These are phyloP conservation scores for Buddleja alternifolia DNA, from an alignment of 257 asterid genomes.

Conservation along the genomic window DNA sequence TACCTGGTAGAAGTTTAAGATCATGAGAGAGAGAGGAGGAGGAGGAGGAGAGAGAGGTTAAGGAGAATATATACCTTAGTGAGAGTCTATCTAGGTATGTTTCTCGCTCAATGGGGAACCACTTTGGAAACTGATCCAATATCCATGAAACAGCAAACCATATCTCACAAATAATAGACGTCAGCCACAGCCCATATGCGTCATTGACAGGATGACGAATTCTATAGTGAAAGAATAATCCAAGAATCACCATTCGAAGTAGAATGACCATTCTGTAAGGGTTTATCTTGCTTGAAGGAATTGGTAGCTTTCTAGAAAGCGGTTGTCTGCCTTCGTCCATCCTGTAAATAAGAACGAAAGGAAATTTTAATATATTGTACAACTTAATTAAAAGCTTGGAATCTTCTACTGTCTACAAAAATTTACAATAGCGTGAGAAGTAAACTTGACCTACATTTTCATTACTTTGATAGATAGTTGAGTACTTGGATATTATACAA, in stretches of 20 bases:
- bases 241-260: conserved; percentile 76
- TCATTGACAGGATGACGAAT: conserved; percentile 84
- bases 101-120: conserved; percentile 91
- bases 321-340: conserved; percentile 99
- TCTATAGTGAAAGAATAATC: conserved; percentile 88
- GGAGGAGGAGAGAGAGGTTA: too few relatives aligned
- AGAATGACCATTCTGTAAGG: conserved; percentile 89
- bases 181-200: conserved; percentile 93
- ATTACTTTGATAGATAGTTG: neutral
- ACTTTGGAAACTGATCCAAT: conserved; percentile 89
- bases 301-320: conserved; percentile 83
- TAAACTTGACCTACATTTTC: neutral
- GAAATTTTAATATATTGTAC: neutral
- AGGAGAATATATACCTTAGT: conserved; percentile 65
- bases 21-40: too few relatives aligned
- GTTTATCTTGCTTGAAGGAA: conserved; percentile 88
- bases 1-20: conserved; percentile 69
- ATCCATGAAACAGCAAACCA: conserved; percentile 98
- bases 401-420: neutral
- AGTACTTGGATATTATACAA: neutral
- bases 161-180: conserved; percentile 91
- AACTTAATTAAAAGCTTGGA: conserved; percentile 15
- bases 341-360: conserved; percentile 45
- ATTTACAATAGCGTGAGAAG: neutral
- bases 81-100: conserved; percentile 90